Evolutionary conservation across 2,329 filamentous ascomycete genomes (phyloP).

Genomic region (Westerdykella aurantiaca): DNA sequence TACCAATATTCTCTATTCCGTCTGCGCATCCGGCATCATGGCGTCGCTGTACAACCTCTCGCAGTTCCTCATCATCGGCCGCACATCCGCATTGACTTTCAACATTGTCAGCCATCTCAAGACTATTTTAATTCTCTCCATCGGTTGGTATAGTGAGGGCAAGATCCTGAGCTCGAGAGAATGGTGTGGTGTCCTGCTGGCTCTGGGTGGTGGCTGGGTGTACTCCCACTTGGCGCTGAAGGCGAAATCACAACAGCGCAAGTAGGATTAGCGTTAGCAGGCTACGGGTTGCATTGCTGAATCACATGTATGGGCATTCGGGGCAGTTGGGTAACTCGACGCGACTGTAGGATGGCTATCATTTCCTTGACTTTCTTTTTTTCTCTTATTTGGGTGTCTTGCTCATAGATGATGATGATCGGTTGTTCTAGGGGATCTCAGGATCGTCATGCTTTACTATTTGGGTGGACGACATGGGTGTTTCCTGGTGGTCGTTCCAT

Average conservation of each 20-base stretch:
- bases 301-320: background rate
- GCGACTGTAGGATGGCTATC: background rate
- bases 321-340: too few species aligned
- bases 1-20: slow-evolving; percentile 36
- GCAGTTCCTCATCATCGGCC: slow-evolving; percentile 41
- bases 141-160: slow-evolving; percentile 44
- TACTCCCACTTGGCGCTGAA: slow-evolving; percentile 41
- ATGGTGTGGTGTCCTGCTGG: slow-evolving; percentile 40
- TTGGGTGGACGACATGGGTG: too few species aligned
- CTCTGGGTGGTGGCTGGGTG: slow-evolving; percentile 42
- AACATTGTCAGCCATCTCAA: slow-evolving; percentile 42
- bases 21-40: slow-evolving; percentile 40
- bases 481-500: too few species aligned
- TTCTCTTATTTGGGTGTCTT: slow-evolving; percentile 4
- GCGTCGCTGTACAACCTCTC: slow-evolving; percentile 40
- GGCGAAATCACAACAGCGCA: slow-evolving; percentile 25
- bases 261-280: background rate
- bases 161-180: slow-evolving; percentile 38
- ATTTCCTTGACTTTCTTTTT: slow-evolving; percentile 7
- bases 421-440: background rate
- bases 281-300: background rate
- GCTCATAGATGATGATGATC: background rate
- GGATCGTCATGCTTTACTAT: too few species aligned
- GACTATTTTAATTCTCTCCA: slow-evolving; percentile 43
- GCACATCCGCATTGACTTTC: slow-evolving; percentile 37